Percentiles rank a stretch among this genome's conserved stretches.
Conservation (phyloP, 169 alveolate genomes). For the Plasmodium cynomolgi region DNA sequence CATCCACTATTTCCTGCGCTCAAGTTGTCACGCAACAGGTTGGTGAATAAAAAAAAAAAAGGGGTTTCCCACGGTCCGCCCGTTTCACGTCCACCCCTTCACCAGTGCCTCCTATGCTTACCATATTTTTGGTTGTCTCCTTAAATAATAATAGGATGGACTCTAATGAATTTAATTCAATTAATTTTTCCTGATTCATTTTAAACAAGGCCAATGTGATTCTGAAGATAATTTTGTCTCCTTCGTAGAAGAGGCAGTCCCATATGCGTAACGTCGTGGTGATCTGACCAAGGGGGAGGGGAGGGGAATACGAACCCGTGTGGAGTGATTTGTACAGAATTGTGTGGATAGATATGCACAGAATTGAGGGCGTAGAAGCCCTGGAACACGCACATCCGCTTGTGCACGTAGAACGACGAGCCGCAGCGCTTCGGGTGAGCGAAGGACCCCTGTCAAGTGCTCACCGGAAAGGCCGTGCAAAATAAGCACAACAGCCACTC, state of each 20-base stretch:
- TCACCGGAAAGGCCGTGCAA: conserved; percentile 85
- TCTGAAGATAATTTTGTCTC: conserved; percentile 88
- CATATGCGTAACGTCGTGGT: conserved; percentile 88
- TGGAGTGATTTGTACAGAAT: background rate
- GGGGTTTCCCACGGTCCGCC: background rate
- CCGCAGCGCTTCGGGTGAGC: background rate
- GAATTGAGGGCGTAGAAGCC: background rate
- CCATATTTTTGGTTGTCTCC: conserved; percentile 77
- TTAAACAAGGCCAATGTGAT: conserved; percentile 85
- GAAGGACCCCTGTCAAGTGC: background rate
- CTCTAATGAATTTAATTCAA: conserved; percentile 74
- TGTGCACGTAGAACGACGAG: background rate
- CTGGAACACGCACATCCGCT: background rate
- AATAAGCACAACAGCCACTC: conserved; percentile 90
- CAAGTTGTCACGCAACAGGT: background rate
- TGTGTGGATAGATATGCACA: background rate
- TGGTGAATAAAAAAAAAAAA: background rate
- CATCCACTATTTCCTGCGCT: background rate
- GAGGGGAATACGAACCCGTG: background rate
- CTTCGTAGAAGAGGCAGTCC: conserved; percentile 89
- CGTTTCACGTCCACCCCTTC: background rate
- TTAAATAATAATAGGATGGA: conserved; percentile 79
- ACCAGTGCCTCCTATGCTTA: background rate
- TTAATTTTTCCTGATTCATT: conserved; percentile 79
- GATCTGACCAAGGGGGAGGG: conserved; percentile 61